Percentiles rank a stretch among this genome's conserved stretches.
Evolutionary conservation across 805 yeast genomes (phyloP).

Genomic region (Kregervanrija pseudodelftensis): DNA sequence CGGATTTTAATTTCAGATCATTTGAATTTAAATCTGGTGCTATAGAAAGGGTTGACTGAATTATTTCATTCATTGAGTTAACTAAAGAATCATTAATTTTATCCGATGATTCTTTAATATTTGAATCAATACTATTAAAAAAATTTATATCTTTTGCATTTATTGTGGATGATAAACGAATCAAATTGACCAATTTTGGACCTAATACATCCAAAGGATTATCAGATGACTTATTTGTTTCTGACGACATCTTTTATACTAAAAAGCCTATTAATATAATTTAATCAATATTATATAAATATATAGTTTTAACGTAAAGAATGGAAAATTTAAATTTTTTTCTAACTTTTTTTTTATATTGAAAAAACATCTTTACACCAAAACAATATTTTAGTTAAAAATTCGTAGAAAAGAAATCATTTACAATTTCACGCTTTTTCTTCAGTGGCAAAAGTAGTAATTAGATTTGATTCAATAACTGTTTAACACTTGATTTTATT

Average conservation of each 20-base stretch:
- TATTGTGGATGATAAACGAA: slow-evolving; percentile 61
- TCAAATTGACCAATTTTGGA: slow-evolving; percentile 46
- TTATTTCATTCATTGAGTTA: slow-evolving; percentile 35
- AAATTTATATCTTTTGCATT: slow-evolving; percentile 80
- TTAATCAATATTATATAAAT: too few species aligned
- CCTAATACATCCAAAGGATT: slow-evolving; percentile 25
- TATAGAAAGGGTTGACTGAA: slow-evolving; percentile 20
- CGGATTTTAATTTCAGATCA: slow-evolving; percentile 19
- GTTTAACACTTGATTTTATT: too few species aligned
- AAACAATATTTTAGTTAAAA: too few species aligned
- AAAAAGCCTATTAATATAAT: too few species aligned
- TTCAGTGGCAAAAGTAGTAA: too few species aligned
- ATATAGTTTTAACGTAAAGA: too few species aligned
- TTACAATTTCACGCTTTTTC: too few species aligned
- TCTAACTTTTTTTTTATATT: not conserved
- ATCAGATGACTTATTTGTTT: not conserved
- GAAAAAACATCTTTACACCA: not conserved
- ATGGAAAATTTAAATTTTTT: not conserved
- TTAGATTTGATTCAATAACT: too few species aligned
- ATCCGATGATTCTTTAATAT: slow-evolving; percentile 35
- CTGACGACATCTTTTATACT: not conserved
- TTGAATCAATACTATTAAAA: slow-evolving; percentile 54
- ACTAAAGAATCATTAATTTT: slow-evolving; percentile 18
- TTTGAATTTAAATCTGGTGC: slow-evolving; percentile 21
- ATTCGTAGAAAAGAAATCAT: too few species aligned